A percentile compares a stretch with the other conserved stretches of the same genome.
phyloP scores from a whole-genome alignment of 2,329 filamentous ascomycete genomes.

The Colletotrichum zoysiae region DNA sequence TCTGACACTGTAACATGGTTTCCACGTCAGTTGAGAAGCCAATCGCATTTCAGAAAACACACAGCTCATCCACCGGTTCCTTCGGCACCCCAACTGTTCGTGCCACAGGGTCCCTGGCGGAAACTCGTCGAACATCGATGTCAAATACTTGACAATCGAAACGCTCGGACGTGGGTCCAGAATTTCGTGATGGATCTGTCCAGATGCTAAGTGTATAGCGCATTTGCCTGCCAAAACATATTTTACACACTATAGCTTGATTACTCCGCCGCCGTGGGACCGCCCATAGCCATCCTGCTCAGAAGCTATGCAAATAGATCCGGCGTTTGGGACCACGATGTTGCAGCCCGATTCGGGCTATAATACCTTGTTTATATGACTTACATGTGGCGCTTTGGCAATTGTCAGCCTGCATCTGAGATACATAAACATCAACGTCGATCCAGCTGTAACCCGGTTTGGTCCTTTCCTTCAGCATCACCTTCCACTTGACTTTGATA shows the following conservation, averaged over 20 bases:
- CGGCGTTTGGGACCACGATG: constrained; percentile 18
- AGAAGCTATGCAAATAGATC: constrained; percentile 24
- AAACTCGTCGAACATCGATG: constrained; percentile 27
- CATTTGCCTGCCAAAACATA: constrained; percentile 1
- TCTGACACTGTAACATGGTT: constrained; percentile 30
- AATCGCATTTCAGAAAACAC: constrained; percentile 28
- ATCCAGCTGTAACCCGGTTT: constrained; percentile 28
- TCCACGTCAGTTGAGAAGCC: constrained; percentile 21
- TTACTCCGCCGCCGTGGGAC: constrained; percentile 18
- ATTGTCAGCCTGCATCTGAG: constrained; percentile 14
- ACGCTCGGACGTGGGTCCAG: constrained; percentile 22
- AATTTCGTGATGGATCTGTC: constrained; percentile 21
- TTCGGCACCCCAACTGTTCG: constrained; percentile 32
- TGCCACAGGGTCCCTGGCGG: constrained; percentile 29
- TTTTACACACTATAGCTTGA: background rate
- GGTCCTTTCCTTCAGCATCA: background rate
- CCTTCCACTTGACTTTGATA: background rate
- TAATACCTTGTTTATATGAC: constrained; percentile 35
- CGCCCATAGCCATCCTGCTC: constrained; percentile 5
- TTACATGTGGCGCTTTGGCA: constrained; percentile 6
- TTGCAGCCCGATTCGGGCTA: constrained; percentile 28
- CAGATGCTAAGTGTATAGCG: constrained; percentile 14
- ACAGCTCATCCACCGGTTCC: constrained; percentile 9
- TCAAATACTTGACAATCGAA: constrained; percentile 38
- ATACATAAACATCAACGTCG: constrained; percentile 36